A percentile compares a stretch with the other conserved stretches of the same genome.
phyloP scores from a whole-genome alignment of 169 alveolate genomes.

The Cyclospora cayetanensis region DNA sequence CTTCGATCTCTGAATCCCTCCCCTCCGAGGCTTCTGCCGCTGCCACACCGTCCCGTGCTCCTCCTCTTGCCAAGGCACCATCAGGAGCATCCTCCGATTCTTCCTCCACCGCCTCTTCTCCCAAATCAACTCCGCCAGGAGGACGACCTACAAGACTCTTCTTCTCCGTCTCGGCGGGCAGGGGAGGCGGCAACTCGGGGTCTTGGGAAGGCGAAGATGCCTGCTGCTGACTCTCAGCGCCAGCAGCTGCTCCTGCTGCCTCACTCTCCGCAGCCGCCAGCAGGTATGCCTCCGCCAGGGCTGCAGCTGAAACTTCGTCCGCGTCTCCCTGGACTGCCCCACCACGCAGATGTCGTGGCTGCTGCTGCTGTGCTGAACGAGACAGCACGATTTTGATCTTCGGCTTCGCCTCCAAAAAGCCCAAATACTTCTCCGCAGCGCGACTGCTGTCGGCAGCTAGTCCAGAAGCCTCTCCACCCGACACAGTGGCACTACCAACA shows the following conservation, averaged over 20 bases:
- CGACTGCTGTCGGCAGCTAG: conserved; percentile 3
- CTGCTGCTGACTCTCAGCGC: not conserved
- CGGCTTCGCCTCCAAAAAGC: not conserved
- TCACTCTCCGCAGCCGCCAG: conserved; percentile 5
- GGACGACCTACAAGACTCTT: not conserved
- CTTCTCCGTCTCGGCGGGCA: not conserved
- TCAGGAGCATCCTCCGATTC: not conserved
- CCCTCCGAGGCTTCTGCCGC: not conserved
- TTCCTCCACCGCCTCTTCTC: not conserved
- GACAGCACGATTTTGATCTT: conserved; percentile 2
- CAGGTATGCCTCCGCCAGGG: conserved; percentile 17
- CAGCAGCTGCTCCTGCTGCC: conserved; percentile 24
- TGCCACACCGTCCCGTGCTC: not conserved
- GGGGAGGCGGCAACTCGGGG: not conserved
- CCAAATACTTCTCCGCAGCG: not conserved
- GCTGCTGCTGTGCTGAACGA: conserved; percentile 21
- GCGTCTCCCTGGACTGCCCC: not conserved
- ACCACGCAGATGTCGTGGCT: conserved; percentile 27
- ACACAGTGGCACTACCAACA: not conserved
- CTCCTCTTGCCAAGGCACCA: not conserved
- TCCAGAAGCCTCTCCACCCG: not conserved
- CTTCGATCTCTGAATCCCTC: not conserved
- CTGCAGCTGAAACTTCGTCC: not conserved
- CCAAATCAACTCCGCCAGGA: not conserved
- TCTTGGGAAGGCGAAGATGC: too few species aligned